These are phyloP conservation scores for Fusarium sp. DNA, from an alignment of 2,329 filamentous ascomycete species.

Conservation along the genomic window DNA sequence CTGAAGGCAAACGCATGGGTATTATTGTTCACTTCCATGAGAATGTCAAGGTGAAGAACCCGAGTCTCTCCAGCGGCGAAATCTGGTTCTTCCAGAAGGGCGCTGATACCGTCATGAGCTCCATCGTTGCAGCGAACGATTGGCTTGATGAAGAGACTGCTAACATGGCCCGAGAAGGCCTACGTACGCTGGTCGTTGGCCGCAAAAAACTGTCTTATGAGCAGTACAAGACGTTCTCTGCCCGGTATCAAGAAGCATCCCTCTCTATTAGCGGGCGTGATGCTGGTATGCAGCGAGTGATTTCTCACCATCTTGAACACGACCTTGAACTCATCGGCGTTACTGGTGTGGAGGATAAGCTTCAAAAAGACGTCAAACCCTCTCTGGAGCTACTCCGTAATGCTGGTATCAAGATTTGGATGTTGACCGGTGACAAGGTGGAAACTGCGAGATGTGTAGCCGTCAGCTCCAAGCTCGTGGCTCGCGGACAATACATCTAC, in stretches of 20 bases:
- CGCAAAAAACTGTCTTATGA: slow-evolving; percentile 81
- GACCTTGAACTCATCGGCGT: slow-evolving; percentile 95
- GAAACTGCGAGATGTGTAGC: slow-evolving; percentile 97
- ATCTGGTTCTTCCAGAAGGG: slow-evolving; percentile 99
- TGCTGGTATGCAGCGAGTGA: slow-evolving; percentile 78
- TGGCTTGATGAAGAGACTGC: slow-evolving; percentile 99
- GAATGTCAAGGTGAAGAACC: slow-evolving; percentile 57
- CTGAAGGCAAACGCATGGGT: slow-evolving; percentile 97
- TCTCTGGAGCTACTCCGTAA: slow-evolving; percentile 95
- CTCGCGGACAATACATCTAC: slow-evolving; percentile 93
- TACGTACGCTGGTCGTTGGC: slow-evolving; percentile 94
- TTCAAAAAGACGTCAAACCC: slow-evolving; percentile 94
- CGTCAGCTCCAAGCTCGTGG: slow-evolving; percentile 91
- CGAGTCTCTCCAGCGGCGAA: slow-evolving; percentile 69
- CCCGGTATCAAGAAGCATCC: slow-evolving; percentile 79
- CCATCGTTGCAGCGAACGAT: slow-evolving; percentile 93
- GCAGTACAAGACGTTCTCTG: slow-evolving; percentile 83
- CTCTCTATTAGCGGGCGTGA: slow-evolving; percentile 84
- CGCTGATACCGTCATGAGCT: slow-evolving; percentile 97
- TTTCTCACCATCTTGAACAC: slow-evolving; percentile 82
- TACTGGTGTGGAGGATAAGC: slow-evolving; percentile 95
- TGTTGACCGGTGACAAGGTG: slow-evolving; percentile 98
- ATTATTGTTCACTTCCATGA: slow-evolving; percentile 89
- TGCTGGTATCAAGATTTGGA: slow-evolving; percentile 99
- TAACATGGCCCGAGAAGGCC: slow-evolving; percentile 98